Evolutionary conservation across 2,329 filamentous ascomycete species (phyloP), one percentile per base, ranked within the genome.

Genomic region (Ophiostoma montium): DNA sequence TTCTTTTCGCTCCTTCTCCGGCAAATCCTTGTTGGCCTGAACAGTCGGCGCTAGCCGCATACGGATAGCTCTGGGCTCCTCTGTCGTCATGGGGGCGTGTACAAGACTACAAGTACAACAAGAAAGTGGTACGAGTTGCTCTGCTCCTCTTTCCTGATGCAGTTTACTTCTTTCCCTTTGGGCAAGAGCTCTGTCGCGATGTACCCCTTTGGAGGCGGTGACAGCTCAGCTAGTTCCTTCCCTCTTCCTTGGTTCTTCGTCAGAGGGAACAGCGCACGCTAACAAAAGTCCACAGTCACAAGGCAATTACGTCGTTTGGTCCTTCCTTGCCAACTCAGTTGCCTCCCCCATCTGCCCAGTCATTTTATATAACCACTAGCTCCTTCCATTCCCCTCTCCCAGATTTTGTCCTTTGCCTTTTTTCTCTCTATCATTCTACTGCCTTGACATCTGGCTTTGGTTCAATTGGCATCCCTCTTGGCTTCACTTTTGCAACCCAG

Each of bases 271-370:
- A n/a, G n/a, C n/a, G n/a, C n/a, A n/a, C n/a, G n/a, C n/a, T n/a
- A n/a, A n/a, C n/a, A n/a, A n/a, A n/a, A n/a, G n/a, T n/a, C n/a
- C n/a, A n/a, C n/a, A n/a, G n/a, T 30, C 23, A 31, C 39, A 31
- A 42, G 21, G 15, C 39, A 41, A 42, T 42, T 42, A 42, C 39
- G 44, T 41, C 30, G n/a, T 35, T 30, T 15, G 45, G 31, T 50
- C n/a, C 36, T 50, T 41, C 35, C 35, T 31, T 44, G n/a, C 30
- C 35, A 16, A 47, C 44, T 50, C 41, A 16, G 36, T 51, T 48
- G 23, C 46, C 33, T 45, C 39, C 31, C 12, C 15, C 41, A 8
- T 9, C 9, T 42, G 13, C n/a, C 42, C 31, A 5, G 33, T 23
- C 16, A 11, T 39, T 15, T 16, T 41, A 32, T 35, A 15, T 27